Evolutionary conservation across 2,329 filamentous ascomycete species (phyloP), one percentile per base, ranked within the genome.

Genomic region (Leptosphaerulina australis): DNA sequence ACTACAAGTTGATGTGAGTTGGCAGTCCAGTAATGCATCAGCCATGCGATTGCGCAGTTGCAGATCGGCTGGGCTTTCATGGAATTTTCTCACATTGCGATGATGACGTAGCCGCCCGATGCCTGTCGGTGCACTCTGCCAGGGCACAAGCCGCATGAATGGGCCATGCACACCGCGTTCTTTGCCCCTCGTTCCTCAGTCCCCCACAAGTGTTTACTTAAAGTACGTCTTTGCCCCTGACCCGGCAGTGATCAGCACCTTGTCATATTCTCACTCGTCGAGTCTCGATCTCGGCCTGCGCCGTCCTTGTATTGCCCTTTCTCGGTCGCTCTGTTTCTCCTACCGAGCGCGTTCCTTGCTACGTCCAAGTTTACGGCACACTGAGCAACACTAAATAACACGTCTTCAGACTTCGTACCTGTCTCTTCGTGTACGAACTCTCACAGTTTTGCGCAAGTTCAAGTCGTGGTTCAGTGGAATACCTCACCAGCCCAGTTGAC

Each of bases 191-290:
- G 50, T 34, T 49, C 50, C 45, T 44, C 43, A 49, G 40, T 58
- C 35, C 50, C 51, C 44, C 47, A 43, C 45, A 54, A 44, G 49
- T 45, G 44, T 37, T 45, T 37, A 43, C 31, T 51, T 51, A 46
- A 50, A 51, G 31, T 46, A 46, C 41, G 31, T 51, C 41, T 50
- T 52, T 40, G 44, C 35, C 50, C 64, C 58, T 57, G 50, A 53
- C 55, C 56, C 44, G 59, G 64, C 50, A 66, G 60, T 57, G 61
- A 68, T 68, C 63, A 54, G 48, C 63, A 44, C 41, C 46, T 56
- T 50, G 53, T 56, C 57, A 53, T 50, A 36, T 31, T 53, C 44
- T 36, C 48, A 51, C 41, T 33, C 34, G 44, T 55, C 56, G 53
- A 63, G 59, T 52, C 63, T 60, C 56, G 31, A 47, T 53, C 34